A percentile compares a stretch with the other conserved stretches of the same genome.
Evolutionary conservation across 345 rosid species (phyloP).

Genomic region (Eucalyptus erythrocorys): DNA sequence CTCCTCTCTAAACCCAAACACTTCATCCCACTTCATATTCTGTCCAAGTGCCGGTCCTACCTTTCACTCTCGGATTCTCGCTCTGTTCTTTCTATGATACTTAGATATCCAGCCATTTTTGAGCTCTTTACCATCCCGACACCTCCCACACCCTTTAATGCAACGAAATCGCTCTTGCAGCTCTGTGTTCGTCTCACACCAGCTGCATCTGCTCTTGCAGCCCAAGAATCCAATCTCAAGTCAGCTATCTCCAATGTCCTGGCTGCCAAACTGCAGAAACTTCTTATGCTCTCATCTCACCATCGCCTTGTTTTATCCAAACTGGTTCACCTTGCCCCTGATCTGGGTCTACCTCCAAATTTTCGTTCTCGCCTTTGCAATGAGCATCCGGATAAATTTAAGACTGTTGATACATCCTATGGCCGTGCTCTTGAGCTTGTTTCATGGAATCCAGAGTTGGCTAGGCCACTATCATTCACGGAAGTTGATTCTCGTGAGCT

Average conservation of each 20-base stretch:
- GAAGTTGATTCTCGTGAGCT: constrained; percentile 17
- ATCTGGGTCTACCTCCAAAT: constrained; percentile 85
- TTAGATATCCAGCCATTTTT: constrained; percentile 74
- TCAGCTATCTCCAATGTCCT: constrained; percentile 40
- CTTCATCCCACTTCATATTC: constrained; percentile 58
- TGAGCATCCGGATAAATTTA: constrained; percentile 64
- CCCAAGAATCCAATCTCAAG: constrained; percentile 36
- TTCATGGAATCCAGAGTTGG: constrained; percentile 55
- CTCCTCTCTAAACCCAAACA: constrained; percentile 82
- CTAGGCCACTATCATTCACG: constrained; percentile 26
- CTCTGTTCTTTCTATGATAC: constrained; percentile 56
- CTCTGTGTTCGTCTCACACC: constrained; percentile 76
- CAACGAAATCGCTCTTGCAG: constrained; percentile 48
- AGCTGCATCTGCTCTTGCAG: constrained; percentile 50
- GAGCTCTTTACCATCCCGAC: constrained; percentile 55
- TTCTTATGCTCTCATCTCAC: constrained; percentile 81
- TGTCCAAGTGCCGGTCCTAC: constrained; percentile 62
- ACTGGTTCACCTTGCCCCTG: constrained; percentile 77
- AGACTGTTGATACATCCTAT: constrained; percentile 62
- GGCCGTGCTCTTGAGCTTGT: constrained; percentile 90
- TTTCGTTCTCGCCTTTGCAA: constrained; percentile 81
- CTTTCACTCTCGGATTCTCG: constrained; percentile 45
- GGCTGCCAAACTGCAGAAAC: constrained; percentile 74
- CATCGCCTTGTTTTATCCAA: constrained; percentile 60
- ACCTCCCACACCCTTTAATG: constrained; percentile 64